These are phyloP conservation scores for Backusella circina DNA, from an alignment of 192 early-diverging fungal genomes.

Conservation along the genomic window DNA sequence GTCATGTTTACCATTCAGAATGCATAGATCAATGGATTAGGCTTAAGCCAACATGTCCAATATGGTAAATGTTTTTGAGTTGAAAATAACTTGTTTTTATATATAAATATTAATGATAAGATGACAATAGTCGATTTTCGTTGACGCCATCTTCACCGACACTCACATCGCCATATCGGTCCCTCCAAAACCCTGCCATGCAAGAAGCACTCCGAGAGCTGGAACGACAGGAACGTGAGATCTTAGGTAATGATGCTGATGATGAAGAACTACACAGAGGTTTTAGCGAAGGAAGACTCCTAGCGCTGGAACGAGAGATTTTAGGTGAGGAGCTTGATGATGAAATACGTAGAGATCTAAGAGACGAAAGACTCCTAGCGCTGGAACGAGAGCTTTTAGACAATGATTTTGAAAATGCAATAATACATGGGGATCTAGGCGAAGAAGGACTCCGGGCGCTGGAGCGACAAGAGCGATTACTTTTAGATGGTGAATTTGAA, in stretches of 20 bases:
- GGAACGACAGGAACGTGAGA: background rate
- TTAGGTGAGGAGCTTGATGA: background rate
- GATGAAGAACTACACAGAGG: background rate
- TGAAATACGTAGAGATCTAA: no score
- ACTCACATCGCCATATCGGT: background rate
- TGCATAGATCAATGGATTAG: background rate
- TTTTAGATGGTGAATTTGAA: background rate
- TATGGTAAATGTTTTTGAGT: background rate
- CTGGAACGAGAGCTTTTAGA: no score
- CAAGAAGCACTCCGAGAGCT: background rate
- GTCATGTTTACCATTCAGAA: background rate
- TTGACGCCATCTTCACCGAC: background rate
- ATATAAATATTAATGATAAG: no score
- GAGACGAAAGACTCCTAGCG: no score
- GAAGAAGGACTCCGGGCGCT: no score
- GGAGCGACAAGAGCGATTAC: background rate
- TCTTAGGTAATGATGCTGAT: background rate
- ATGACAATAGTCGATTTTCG: background rate
- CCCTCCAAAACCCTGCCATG: background rate
- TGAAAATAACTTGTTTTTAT: no score
- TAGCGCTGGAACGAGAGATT: background rate
- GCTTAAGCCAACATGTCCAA: background rate
- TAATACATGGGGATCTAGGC: no score
- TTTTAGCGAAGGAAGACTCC: no score
- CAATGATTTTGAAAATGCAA: no score